phyloP scores from a whole-genome alignment of 345 rosid genomes.

The Arabis alpina region DNA sequence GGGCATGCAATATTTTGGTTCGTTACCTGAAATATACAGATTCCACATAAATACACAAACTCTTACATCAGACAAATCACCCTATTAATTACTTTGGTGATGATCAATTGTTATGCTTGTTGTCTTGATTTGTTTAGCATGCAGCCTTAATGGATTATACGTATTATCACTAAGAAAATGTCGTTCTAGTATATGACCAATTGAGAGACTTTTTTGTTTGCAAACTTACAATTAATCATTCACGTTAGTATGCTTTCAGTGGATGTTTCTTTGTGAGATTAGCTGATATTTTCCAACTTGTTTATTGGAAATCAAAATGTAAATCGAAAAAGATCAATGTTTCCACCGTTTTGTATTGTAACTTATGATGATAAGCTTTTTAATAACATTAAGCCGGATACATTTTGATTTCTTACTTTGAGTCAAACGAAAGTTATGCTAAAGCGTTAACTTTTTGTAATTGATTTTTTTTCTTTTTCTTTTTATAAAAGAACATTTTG shows the following conservation, averaged over 20 bases:
- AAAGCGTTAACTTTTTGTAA: not conserved
- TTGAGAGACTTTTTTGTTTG: no score
- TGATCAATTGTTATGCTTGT: conserved; percentile 8
- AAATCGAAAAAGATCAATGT: not conserved
- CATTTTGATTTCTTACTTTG: conserved; percentile 9
- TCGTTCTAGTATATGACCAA: not conserved
- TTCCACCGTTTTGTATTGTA: not conserved
- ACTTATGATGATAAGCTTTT: not conserved
- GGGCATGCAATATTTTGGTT: conserved; percentile 12
- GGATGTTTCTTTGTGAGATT: not conserved
- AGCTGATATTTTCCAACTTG: not conserved
- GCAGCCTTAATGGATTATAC: no score
- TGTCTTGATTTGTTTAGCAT: not conserved
- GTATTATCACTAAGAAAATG: not conserved
- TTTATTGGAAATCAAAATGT: not conserved
- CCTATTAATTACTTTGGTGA: not conserved
- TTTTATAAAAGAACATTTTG: not conserved
- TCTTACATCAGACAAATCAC: not conserved
- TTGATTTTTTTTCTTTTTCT: not conserved
- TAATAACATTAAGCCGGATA: not conserved
- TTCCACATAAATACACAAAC: not conserved
- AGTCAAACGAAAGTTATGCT: conserved; percentile 20
- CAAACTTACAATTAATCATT: not conserved
- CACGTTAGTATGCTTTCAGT: not conserved
- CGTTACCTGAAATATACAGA: conserved; percentile 5